These are phyloP conservation scores for Acer saccharum DNA, from an alignment of 345 rosid species.

Conservation along the genomic window DNA sequence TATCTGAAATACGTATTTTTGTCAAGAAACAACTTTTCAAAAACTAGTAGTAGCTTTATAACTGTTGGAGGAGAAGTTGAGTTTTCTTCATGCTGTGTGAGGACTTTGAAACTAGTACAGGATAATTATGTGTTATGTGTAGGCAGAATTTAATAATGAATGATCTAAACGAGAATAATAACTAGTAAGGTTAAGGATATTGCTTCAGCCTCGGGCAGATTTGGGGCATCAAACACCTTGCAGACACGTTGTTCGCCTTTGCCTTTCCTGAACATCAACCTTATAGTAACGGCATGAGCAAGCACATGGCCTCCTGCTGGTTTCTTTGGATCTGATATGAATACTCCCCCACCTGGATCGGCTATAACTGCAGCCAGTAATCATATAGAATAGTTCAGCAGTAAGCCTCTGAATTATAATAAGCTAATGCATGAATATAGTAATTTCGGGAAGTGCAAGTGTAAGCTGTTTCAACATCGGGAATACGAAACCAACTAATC, in stretches of 20 bases:
- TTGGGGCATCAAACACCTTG: constrained; percentile 95
- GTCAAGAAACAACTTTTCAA: constrained; percentile 46
- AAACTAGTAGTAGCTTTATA: not conserved
- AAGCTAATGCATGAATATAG: not conserved
- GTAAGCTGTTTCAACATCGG: not conserved
- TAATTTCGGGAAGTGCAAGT: not conserved
- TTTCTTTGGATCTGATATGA: constrained; percentile 88
- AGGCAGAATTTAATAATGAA: not conserved
- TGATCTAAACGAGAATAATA: not conserved
- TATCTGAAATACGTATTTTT: constrained; percentile 66
- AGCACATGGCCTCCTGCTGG: constrained; percentile 94
- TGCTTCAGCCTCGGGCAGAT: constrained; percentile 89
- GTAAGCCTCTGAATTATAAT: not conserved
- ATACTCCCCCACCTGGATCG: constrained; percentile 87
- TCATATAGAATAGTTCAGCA: not conserved
- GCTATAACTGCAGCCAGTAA: constrained; percentile 63
- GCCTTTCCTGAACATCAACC: constrained; percentile 92
- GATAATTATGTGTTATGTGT: not conserved
- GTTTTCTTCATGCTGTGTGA: not conserved
- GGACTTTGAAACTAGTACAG: not conserved
- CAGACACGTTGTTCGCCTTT: constrained; percentile 88
- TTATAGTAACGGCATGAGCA: constrained; percentile 81
- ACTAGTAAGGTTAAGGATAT: constrained; percentile 59
- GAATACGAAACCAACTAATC: not conserved
- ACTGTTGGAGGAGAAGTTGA: not conserved